phyloP scores from a whole-genome alignment of 495 filamentous ascomycete species.

The Emericellopsis terricola region DNA sequence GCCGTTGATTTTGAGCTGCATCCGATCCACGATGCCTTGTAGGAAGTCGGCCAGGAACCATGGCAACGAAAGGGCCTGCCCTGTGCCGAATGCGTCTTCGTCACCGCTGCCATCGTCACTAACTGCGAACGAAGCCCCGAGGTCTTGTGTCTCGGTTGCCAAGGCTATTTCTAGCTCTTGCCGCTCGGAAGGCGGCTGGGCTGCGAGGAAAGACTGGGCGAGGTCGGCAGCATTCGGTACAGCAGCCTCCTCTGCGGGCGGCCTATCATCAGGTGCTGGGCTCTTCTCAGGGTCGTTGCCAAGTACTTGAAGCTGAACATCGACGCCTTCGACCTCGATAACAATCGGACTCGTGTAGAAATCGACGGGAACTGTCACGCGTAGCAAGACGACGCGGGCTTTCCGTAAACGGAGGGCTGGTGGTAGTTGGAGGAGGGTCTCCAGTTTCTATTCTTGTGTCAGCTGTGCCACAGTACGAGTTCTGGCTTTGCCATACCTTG shows the following conservation, averaged over 20 bases:
- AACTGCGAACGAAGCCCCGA: slow-evolving; percentile 32
- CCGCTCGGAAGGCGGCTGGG: slow-evolving; percentile 59
- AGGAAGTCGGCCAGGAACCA: slow-evolving; percentile 68
- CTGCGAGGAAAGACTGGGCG: slow-evolving; percentile 71
- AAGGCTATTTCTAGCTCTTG: slow-evolving; percentile 62
- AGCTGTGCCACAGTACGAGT: neutral
- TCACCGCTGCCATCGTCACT: slow-evolving; percentile 46
- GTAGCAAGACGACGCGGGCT: slow-evolving; percentile 50
- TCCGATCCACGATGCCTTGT: slow-evolving; percentile 62
- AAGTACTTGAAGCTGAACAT: slow-evolving; percentile 37
- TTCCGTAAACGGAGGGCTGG: slow-evolving; percentile 44
- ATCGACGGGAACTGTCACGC: slow-evolving; percentile 65
- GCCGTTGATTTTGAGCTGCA: slow-evolving; percentile 47
- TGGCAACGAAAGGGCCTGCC: slow-evolving; percentile 56
- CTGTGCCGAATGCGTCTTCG: slow-evolving; percentile 51
- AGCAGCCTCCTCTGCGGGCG: slow-evolving; percentile 14
- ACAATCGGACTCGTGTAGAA: slow-evolving; percentile 62
- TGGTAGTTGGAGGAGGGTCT: slow-evolving; percentile 54
- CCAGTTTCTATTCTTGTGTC: slow-evolving; percentile 44
- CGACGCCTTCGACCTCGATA: slow-evolving; percentile 60
- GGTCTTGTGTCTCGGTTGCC: slow-evolving; percentile 43
- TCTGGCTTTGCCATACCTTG: too few relatives aligned
- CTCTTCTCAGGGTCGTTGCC: slow-evolving; percentile 11
- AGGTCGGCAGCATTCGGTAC: slow-evolving; percentile 69
- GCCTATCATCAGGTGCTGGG: slow-evolving; percentile 3